phyloP scores from a whole-genome alignment of 73 alveolate genomes.

The Breviolum minutum region DNA sequence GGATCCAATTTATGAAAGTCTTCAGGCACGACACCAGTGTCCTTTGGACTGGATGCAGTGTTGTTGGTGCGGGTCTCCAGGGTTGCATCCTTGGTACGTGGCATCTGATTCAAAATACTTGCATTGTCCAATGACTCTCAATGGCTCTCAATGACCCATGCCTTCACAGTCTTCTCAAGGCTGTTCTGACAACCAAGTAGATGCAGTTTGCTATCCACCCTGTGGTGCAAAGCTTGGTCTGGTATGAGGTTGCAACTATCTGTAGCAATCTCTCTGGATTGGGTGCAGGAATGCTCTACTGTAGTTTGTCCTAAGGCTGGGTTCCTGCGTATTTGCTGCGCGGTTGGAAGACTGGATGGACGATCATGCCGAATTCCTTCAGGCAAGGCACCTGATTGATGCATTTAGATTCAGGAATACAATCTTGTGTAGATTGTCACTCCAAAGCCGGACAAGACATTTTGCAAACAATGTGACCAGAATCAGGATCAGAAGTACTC shows the following conservation, averaged over 20 bases:
- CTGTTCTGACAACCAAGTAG: constrained; percentile 47
- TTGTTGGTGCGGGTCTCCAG: constrained; percentile 53
- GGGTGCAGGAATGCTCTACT: too few species aligned
- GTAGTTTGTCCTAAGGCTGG: constrained; percentile 1
- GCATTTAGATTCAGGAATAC: too few species aligned
- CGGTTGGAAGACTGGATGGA: constrained; percentile 69
- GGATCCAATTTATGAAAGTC: too few species aligned
- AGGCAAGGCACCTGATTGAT: not conserved
- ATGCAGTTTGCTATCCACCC: constrained; percentile 83
- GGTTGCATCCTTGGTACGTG: not conserved
- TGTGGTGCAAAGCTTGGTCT: constrained; percentile 5
- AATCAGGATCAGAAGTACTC: too few species aligned
- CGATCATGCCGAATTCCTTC: constrained; percentile 70
- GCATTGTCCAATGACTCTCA: not conserved
- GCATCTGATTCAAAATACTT: too few species aligned
- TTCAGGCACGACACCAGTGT: constrained; percentile 62
- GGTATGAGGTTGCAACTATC: not conserved
- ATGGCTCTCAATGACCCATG: not conserved
- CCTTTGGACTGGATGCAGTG: constrained; percentile 61
- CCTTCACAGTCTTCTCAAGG: not conserved
- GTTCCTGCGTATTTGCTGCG: constrained; percentile 36
- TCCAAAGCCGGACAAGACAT: too few species aligned
- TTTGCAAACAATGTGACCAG: too few species aligned
- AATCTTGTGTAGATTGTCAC: too few species aligned
- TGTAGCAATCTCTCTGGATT: not conserved